Conservation (phyloP, 495 filamentous ascomycete species). For the Polyplosphaeria fusca region DNA sequence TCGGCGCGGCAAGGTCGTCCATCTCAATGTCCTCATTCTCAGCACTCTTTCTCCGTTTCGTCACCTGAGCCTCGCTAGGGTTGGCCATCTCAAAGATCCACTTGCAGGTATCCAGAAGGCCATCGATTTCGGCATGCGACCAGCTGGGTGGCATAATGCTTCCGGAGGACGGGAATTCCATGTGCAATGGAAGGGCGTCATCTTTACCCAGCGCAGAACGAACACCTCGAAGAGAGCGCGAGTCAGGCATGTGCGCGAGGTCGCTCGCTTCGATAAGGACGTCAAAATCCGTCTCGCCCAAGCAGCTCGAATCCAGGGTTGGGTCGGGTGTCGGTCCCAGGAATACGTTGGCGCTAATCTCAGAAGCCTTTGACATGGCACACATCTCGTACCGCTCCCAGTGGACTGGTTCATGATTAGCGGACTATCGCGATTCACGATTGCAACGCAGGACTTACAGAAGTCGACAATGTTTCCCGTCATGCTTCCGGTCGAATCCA, state of each 20-base stretch:
- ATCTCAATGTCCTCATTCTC: conserved; percentile 49
- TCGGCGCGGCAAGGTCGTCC: conserved; percentile 9
- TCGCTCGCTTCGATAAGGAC: conserved; percentile 85
- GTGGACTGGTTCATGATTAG: conserved; percentile 53
- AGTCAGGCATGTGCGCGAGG: conserved; percentile 62
- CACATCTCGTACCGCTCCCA: conserved; percentile 91
- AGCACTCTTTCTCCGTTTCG: conserved; percentile 27
- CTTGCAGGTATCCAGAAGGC: conserved; percentile 76
- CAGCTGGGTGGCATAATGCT: conserved; percentile 80
- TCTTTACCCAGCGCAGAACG: conserved; percentile 50
- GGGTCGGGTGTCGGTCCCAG: conserved; percentile 83
- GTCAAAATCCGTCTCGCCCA: conserved; percentile 52
- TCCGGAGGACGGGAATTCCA: conserved; percentile 91
- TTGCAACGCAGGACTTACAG: conserved; percentile 59
- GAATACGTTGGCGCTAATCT: conserved; percentile 86
- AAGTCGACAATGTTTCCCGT: conserved; percentile 87
- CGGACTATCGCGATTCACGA: too few relatives aligned
- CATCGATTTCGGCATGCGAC: conserved; percentile 74
- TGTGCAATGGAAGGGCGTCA: conserved; percentile 46
- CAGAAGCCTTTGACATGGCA: conserved; percentile 81
- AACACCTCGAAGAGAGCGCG: conserved; percentile 55
- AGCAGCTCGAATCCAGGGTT: conserved; percentile 33
- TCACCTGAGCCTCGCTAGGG: conserved; percentile 43
- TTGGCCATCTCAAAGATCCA: conserved; percentile 85
- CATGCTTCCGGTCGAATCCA: conserved; percentile 67